Evolutionary conservation across 441 rosid genomes (phyloP).

Genomic region (Viola pubescens): DNA sequence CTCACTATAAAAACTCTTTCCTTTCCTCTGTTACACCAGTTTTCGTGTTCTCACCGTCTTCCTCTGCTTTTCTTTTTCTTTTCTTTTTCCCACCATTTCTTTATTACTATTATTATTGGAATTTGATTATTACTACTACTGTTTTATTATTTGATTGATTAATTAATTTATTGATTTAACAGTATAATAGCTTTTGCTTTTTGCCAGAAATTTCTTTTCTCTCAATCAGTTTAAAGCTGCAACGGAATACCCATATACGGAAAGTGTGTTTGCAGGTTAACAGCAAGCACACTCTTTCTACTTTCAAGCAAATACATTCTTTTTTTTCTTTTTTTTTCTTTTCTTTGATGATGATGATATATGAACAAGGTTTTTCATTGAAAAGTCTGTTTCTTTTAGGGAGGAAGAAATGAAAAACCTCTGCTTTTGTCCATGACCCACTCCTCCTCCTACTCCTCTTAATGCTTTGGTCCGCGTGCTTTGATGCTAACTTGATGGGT

Average conservation of each 20-base stretch:
- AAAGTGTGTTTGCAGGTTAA: conserved; percentile 64
- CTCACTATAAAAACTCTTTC: conserved; percentile 4
- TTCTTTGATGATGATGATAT: conserved; percentile 28
- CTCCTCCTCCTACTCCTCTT: not conserved
- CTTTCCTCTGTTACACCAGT: conserved; percentile 17
- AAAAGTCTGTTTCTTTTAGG: conserved; percentile 49
- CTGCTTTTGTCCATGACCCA: no score
- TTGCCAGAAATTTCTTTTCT: conserved; percentile 1
- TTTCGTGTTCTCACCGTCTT: conserved; percentile 63
- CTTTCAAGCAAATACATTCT: conserved; percentile 32
- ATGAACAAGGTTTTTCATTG: conserved; percentile 34
- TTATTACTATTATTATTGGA: not conserved
- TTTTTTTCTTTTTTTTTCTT: conserved; percentile 9
- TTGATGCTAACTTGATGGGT: conserved; percentile 38
- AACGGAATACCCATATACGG: conserved; percentile 63
- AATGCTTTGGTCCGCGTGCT: conserved; percentile 48
- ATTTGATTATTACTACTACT: not conserved
- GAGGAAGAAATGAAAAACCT: conserved; percentile 16
- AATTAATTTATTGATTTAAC: not conserved
- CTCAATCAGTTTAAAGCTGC: conserved; percentile 72
- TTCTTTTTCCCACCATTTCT: not conserved
- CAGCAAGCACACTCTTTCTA: conserved; percentile 59
- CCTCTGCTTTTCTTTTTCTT: conserved; percentile 27
- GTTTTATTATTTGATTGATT: not conserved
- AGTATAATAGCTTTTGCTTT: not conserved